Base-by-base conservation (phyloP, 164 flowering plant genomes). In the Cinnamomum micranthum region DNA sequence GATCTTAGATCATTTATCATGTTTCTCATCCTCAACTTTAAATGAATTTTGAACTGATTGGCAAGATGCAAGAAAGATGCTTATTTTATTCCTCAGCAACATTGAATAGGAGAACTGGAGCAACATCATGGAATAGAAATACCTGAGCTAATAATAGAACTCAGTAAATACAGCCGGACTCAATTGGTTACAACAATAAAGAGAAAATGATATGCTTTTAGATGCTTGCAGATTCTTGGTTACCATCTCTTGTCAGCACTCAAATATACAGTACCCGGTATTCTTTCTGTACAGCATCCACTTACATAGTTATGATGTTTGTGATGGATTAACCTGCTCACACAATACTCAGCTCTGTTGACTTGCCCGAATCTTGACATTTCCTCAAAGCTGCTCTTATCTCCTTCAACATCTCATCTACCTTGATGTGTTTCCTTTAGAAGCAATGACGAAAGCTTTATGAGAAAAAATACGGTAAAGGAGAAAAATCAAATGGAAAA, bases 401-500 rank as follows among this genome's bases (percentile, higher is more conserved):
- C 79, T 88, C 96, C 80, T 81, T 85, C 83, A 95, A 77, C 96
- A 93, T 85, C 81, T 88, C 96, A 69, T 86, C 75, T 11, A 92
- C 74, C 31, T 70, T 81, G 47, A 87, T 87, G 52, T 94, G 89
- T 83, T 91, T 91, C 84, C 99, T 95, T 90, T 80, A 81, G 20
- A 75, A 79, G 62, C 24, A 67, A 33, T 60, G 11, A 28, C 5
- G 65, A 65, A 23, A 50, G 65, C n/a, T 33, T 14, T 65, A 65
- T 65, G 24, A 65, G 31, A 11, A 23, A 24, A 28, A 25, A 9
- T 6, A 41, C 1, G 11, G 11, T 41, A 41, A 6, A 41, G 11
- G 10, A 7, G 47, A 41, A 41, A 41, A 1, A 1, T 41, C 47
- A 41, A 9, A 41, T 41, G 10, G 47, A 41, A 41, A 41, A 41